These are phyloP conservation scores for Ophioceras dolichostomum DNA, from an alignment of 2,329 filamentous ascomycete genomes.

Conservation along the genomic window DNA sequence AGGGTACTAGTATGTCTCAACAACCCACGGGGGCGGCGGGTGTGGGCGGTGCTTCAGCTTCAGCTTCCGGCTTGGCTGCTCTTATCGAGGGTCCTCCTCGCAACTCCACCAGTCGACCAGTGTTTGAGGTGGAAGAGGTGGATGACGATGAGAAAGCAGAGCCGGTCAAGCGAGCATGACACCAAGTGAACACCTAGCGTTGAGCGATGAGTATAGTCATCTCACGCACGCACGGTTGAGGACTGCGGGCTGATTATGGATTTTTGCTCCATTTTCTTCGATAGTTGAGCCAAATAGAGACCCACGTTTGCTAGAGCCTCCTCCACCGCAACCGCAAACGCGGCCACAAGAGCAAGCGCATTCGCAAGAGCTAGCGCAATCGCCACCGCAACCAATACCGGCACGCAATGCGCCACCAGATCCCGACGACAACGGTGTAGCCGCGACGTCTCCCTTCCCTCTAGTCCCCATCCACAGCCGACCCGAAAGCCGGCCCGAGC, in stretches of 20 bases:
- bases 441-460: too few species aligned
- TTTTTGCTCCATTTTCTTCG: background rate
- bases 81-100: background rate
- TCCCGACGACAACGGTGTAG: too few species aligned
- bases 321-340: too few species aligned
- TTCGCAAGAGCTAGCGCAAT: too few species aligned
- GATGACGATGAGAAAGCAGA: background rate
- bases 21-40: background rate
- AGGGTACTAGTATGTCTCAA: background rate
- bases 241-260: background rate
- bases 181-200: too few species aligned
- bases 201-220: background rate
- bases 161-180: background rate
- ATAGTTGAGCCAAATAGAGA: constrained; percentile 3
- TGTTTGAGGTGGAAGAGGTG: constrained; percentile 1
- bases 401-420: too few species aligned
- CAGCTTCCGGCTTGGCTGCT: background rate
- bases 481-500: too few species aligned
- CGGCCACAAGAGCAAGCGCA: too few species aligned
- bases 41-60: background rate
- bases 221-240: background rate
- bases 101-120: background rate
- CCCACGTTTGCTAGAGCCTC: constrained; percentile 1
- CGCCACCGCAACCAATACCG: too few species aligned
- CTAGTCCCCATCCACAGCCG: too few species aligned